Percentiles rank a stretch among this genome's conserved stretches.
phyloP scores from a whole-genome alignment of 257 asterid species.

The Ajuga chamaepitys region DNA sequence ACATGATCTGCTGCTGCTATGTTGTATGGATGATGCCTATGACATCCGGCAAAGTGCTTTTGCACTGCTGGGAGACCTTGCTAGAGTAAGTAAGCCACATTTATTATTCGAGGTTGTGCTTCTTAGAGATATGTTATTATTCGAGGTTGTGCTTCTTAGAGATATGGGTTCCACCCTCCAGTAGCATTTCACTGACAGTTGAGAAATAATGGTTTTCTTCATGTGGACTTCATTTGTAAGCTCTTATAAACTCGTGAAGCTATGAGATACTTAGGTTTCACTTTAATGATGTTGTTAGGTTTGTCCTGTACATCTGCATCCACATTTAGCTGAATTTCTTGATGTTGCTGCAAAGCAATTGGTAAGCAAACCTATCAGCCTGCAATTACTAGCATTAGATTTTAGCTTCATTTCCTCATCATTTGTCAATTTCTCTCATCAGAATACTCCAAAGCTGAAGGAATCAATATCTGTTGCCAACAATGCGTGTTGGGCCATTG shows the following conservation, averaged over 20 bases:
- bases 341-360: conserved; percentile 87
- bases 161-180: not conserved
- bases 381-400: not conserved
- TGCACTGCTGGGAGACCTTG: conserved; percentile 97
- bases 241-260: conserved; percentile 4
- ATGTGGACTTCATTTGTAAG: not conserved
- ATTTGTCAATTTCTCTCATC: conserved; percentile 21
- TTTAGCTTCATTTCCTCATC: not conserved
- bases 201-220: not conserved
- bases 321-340: conserved; percentile 76
- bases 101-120: not conserved
- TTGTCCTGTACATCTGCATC: conserved; percentile 42
- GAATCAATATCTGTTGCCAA: conserved; percentile 92
- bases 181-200: not conserved
- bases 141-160: no score
- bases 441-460: conserved; percentile 75
- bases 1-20: conserved; percentile 86
- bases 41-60: conserved; percentile 97
- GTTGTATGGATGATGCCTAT: conserved; percentile 90
- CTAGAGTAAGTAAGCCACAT: conserved; percentile 55
- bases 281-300: conserved; percentile 25
- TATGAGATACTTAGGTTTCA: not conserved
- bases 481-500: conserved; percentile 99
- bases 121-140: not conserved
- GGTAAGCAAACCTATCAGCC: conserved; percentile 39